Conservation (phyloP, 1,139 yeast genomes). For the Geotrichum histeridarum region DNA sequence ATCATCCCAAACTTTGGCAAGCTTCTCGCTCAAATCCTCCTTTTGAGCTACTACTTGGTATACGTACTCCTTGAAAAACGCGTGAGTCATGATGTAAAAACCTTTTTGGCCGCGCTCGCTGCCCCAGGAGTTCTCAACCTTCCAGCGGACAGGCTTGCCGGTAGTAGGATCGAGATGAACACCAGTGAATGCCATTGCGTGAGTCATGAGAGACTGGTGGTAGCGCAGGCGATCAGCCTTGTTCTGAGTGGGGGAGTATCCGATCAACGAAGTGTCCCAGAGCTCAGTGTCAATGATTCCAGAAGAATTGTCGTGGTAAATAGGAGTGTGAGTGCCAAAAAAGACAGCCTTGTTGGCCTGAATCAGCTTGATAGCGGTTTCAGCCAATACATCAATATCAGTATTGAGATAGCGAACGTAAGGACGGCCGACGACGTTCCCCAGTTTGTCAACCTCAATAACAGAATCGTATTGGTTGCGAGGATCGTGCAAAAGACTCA, state of each 20-base stretch:
- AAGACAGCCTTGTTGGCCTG: slow-evolving; percentile 70
- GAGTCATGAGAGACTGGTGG: slow-evolving; percentile 68
- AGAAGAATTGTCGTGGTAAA: slow-evolving; percentile 48
- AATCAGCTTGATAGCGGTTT: slow-evolving; percentile 60
- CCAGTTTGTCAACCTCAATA: slow-evolving; percentile 65
- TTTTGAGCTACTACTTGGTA: slow-evolving; percentile 69
- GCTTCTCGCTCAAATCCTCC: slow-evolving; percentile 42
- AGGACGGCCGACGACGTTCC: slow-evolving; percentile 64
- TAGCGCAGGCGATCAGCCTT: slow-evolving; percentile 56
- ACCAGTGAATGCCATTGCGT: slow-evolving; percentile 76
- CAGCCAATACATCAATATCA: slow-evolving; percentile 53
- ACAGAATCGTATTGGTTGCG: slow-evolving; percentile 60
- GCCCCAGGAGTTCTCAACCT: slow-evolving; percentile 88
- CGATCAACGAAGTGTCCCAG: slow-evolving; percentile 62
- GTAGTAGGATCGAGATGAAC: slow-evolving; percentile 53
- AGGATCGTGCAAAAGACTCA: slow-evolving; percentile 75
- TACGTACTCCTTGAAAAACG: slow-evolving; percentile 76
- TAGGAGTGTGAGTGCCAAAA: slow-evolving; percentile 85
- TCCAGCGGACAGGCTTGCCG: slow-evolving; percentile 67
- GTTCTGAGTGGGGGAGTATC: slow-evolving; percentile 52
- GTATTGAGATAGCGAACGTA: slow-evolving; percentile 66
- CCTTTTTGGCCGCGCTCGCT: slow-evolving; percentile 67
- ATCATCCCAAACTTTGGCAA: slow-evolving; percentile 34
- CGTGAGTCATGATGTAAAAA: slow-evolving; percentile 73
- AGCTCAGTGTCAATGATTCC: slow-evolving; percentile 69